Conservation (phyloP, 352 stramenopile species). For the Saprolegnia parasitica region DNA sequence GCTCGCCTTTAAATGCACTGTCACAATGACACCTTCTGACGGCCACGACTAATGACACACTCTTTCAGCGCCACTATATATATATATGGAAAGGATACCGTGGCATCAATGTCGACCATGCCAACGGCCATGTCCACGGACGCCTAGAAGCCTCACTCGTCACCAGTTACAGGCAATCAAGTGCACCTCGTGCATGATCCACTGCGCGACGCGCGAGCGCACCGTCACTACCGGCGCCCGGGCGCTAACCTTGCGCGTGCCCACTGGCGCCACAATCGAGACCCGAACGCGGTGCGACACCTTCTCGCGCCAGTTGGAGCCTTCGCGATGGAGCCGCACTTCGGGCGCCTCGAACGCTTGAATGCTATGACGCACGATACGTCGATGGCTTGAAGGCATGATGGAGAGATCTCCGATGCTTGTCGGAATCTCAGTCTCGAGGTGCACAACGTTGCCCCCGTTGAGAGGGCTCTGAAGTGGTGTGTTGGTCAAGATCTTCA, state of each 20-base stretch:
- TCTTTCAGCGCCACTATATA: too few relatives aligned
- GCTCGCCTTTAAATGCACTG: slow-evolving; percentile 1
- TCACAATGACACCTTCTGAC: neutral
- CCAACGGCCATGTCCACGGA: neutral
- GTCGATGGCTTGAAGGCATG: neutral
- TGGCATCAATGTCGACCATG: slow-evolving; percentile 12
- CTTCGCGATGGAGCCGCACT: neutral
- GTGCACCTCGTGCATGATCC: neutral
- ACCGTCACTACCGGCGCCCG: neutral
- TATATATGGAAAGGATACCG: neutral
- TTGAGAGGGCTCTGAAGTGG: slow-evolving; percentile 10
- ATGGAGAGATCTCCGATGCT: neutral
- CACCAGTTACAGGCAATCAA: neutral
- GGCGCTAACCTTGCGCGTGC: neutral
- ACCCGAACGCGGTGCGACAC: neutral
- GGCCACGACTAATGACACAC: neutral
- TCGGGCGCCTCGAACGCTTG: neutral
- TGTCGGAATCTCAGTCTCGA: neutral
- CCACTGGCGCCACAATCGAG: neutral
- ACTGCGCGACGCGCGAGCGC: neutral
- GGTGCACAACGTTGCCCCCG: slow-evolving; percentile 1
- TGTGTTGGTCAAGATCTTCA: neutral
- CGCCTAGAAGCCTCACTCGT: neutral
- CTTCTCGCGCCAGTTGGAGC: neutral
- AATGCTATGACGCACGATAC: neutral